These are phyloP conservation scores for Epichloe typhina DNA, from an alignment of 2,329 filamentous ascomycete species.

Conservation along the genomic window DNA sequence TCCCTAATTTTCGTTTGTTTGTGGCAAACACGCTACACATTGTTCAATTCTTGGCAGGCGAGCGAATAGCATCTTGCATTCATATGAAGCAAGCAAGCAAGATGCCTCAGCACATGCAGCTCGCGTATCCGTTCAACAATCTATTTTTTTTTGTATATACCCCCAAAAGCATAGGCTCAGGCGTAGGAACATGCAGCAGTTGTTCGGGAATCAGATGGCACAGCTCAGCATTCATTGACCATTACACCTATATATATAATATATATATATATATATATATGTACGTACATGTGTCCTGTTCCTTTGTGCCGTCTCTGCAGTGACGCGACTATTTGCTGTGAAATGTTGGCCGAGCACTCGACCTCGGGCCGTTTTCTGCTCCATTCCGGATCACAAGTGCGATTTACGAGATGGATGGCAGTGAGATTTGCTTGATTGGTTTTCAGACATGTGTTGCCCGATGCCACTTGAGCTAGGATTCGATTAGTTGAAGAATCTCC, in stretches of 20 bases:
- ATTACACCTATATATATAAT: too few species aligned
- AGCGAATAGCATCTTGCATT: not conserved
- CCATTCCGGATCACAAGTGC: too few species aligned
- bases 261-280: too few species aligned
- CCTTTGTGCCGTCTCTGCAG: not conserved
- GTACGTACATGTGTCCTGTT: not conserved
- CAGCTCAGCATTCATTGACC: not conserved
- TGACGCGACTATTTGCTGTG: too few species aligned
- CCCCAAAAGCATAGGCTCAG: not conserved
- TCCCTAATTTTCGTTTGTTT: not conserved
- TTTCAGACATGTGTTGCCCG: too few species aligned
- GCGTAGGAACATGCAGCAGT: not conserved
- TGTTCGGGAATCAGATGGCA: not conserved
- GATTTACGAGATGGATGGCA: too few species aligned
- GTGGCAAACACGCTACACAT: not conserved
- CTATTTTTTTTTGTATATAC: slow-evolving; percentile 17
- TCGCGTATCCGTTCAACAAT: slow-evolving; percentile 8
- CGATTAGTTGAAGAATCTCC: too few species aligned
- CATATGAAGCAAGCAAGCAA: not conserved
- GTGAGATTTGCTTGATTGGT: too few species aligned
- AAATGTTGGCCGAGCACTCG: too few species aligned
- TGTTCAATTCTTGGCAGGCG: not conserved
- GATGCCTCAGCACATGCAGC: not conserved
- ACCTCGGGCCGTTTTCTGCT: too few species aligned
- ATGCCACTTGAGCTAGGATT: too few species aligned